Conservation (phyloP, 2,329 filamentous ascomycete species). For the Cordyceps cicadae region DNA sequence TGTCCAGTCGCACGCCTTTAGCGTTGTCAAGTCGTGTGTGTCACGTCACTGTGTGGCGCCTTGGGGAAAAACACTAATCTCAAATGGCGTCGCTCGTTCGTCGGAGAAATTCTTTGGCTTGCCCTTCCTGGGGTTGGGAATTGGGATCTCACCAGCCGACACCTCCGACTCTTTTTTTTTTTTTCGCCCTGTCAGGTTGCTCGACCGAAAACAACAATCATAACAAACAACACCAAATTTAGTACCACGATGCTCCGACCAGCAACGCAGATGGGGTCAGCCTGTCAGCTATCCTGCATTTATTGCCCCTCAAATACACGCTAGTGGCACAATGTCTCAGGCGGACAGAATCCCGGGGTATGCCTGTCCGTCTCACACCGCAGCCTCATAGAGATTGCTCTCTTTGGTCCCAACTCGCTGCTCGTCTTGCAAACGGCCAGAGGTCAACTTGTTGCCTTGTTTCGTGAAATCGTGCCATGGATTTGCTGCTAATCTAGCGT, state of each 20-base stretch:
- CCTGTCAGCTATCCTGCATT: not conserved
- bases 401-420: not conserved
- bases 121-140: no score
- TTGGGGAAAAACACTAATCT: no score
- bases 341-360: slow-evolving; percentile 4
- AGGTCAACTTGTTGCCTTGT: not conserved
- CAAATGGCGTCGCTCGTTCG: no score
- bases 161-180: no score
- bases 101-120: no score
- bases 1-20: no score
- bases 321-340: not conserved
- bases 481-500: not conserved
- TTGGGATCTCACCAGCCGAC: no score
- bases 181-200: no score
- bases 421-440: not conserved
- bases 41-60: no score
- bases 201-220: not conserved
- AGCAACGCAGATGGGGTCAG: not conserved
- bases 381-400: not conserved
- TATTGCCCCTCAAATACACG: not conserved
- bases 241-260: not conserved
- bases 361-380: not conserved
- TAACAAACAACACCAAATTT: not conserved
- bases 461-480: not conserved
- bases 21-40: no score